phyloP scores from a whole-genome alignment of 2,329 filamentous ascomycete species.

The Chaetomium globosum region DNA sequence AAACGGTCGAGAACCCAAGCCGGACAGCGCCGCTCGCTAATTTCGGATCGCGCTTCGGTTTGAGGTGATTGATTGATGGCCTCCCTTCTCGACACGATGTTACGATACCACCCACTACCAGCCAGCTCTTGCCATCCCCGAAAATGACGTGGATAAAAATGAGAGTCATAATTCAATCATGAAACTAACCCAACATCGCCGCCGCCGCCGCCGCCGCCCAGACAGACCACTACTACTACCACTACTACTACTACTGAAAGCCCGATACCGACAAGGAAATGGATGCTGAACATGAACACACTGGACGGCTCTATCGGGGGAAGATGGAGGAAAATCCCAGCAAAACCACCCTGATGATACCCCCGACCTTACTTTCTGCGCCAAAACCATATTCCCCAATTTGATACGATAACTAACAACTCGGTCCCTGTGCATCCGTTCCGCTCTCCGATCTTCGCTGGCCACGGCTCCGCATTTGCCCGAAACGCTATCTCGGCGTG shows the following conservation, averaged over 20 bases:
- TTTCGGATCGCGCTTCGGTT: slow-evolving; percentile 75
- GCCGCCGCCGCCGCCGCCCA: not conserved
- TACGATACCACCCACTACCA: slow-evolving; percentile 1
- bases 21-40: slow-evolving; percentile 69
- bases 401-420: not conserved
- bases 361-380: not conserved
- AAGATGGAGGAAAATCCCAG: not conserved
- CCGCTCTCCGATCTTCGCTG: not conserved
- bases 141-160: not conserved
- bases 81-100: not conserved
- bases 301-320: not conserved
- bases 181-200: slow-evolving; percentile 5
- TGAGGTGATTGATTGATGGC: slow-evolving; percentile 47
- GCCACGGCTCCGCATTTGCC: not conserved
- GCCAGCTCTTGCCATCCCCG: not conserved
- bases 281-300: slow-evolving; percentile 1
- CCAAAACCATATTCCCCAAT: not conserved
- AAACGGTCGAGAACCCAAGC: slow-evolving; percentile 60
- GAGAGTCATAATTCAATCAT: slow-evolving; percentile 20
- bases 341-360: not conserved
- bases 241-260: not conserved
- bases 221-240: not conserved
- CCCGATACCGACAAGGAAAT: slow-evolving; percentile 1
- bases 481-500: not conserved
- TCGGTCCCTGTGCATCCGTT: not conserved